Evolutionary conservation across 2,329 filamentous ascomycete genomes (phyloP), one percentile per base, ranked within the genome.

Genomic region (Corynespora cassiicola): DNA sequence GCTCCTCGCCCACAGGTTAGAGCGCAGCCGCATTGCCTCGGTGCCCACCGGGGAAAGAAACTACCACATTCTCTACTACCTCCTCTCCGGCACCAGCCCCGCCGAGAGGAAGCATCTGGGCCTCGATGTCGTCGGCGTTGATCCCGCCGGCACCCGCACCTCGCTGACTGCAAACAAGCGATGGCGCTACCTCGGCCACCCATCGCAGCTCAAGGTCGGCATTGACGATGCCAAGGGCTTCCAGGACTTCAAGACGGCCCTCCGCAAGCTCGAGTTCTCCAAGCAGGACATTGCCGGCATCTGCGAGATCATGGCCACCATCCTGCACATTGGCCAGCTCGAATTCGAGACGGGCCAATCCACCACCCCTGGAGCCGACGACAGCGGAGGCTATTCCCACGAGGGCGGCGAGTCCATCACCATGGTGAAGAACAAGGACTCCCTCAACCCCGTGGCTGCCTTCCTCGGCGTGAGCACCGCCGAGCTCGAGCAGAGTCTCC

Each of bases 211-310:
- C 50, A 97, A 96, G 68, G 90, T 97, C 18, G 94, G 94, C 41
- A 91, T 99, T 65, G 96, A 99, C 60, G 94, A 99, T 62, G 79
- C 86, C 2, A 91, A 96, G 61, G 94, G 92, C 4, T 99, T 99
- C 69, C 89, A 95, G 63, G 86, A 97, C 36, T 97, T 99, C 79
- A 97, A 97, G 75, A 96, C 89, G 1, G 94, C 94, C 1, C 75
- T 99, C 31, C 82, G 91, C 50, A 96, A 95, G 69, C 80, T 99
- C 10, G 94, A 97, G 69, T 97, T 99, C 50, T 88, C 92, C 4
- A 82, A 91, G 37, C 85, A 86, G 44, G 94, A 96, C 58, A 96
- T 99, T 62, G 94, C 94, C 24, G 92, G 96, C 66, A 91, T 99
- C 39, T 99, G 94, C 68, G 94, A 99, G 73, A 81, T 97, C 31